Percentiles rank a stretch among this genome's conserved stretches.
Conservation (phyloP, 768 basidiomycete genomes). For the Chalciporus sphaerocephalus region DNA sequence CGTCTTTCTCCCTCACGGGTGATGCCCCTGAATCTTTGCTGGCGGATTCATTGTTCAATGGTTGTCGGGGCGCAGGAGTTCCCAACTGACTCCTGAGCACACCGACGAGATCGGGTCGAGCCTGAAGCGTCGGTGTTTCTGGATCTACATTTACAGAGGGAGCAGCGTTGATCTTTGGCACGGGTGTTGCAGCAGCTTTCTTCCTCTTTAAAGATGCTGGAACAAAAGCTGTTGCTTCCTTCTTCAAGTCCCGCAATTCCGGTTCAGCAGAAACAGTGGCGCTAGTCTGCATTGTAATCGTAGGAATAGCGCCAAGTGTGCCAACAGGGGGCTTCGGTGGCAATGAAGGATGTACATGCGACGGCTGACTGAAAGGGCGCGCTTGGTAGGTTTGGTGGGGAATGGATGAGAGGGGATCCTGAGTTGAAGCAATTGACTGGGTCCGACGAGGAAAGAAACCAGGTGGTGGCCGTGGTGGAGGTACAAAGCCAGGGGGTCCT, state of each 20-base stretch:
- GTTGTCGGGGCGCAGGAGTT: conserved; percentile 24
- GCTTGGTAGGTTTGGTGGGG: conserved; percentile 80
- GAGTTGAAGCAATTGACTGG: conserved; percentile 51
- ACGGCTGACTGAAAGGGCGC: conserved; percentile 46
- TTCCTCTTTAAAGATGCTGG: conserved; percentile 80
- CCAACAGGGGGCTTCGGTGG: conserved; percentile 37
- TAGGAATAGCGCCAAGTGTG: conserved; percentile 38
- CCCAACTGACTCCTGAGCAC: conserved; percentile 61
- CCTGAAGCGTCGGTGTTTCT: conserved; percentile 29
- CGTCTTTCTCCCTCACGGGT: conserved; percentile 48
- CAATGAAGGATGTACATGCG: conserved; percentile 39
- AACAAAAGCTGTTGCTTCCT: conserved; percentile 90
- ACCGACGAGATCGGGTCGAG: conserved; percentile 64
- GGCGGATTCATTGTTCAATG: conserved; percentile 13
- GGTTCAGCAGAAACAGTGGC: conserved; percentile 84
- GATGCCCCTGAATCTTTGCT: conserved; percentile 20
- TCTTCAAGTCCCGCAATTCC: conserved; percentile 87
- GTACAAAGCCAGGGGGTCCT: conserved; percentile 18
- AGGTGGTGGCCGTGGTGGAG: conserved; percentile 48
- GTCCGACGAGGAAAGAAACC: conserved; percentile 60
- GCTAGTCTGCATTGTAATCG: conserved; percentile 37
- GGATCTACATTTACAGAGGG: conserved; percentile 43
- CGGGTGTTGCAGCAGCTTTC: conserved; percentile 36
- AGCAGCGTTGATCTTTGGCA: conserved; percentile 58
- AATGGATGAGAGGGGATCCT: conserved; percentile 72